Evolutionary conservation across 2,329 filamentous ascomycete genomes (phyloP).

Genomic region (Apiospora pterosperma): DNA sequence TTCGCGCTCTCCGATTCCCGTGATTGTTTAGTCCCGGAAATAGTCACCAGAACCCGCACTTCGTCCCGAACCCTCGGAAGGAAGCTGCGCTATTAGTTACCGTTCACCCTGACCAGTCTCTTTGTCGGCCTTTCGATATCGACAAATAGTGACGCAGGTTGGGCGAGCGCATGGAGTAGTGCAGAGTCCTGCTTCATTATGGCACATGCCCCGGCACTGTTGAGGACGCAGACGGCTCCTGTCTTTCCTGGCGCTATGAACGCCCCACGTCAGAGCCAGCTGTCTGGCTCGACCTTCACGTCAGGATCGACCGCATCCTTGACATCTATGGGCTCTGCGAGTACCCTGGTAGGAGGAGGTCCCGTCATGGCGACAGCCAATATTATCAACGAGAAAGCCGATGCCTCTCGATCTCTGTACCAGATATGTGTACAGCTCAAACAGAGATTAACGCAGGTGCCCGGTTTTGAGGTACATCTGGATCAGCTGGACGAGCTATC

Average conservation of each 20-base stretch:
- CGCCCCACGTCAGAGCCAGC: slow-evolving; percentile 56
- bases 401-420: slow-evolving; percentile 87
- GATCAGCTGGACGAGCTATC: slow-evolving; percentile 66
- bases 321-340: slow-evolving; percentile 6
- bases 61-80: neutral
- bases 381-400: slow-evolving; percentile 95
- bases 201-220: slow-evolving; percentile 55
- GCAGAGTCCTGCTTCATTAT: slow-evolving; percentile 31
- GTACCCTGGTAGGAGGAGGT: slow-evolving; percentile 31
- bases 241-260: slow-evolving; percentile 52
- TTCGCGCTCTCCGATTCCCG: neutral
- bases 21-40: neutral
- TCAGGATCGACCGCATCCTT: slow-evolving; percentile 9
- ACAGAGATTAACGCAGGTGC: slow-evolving; percentile 77
- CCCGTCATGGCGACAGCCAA: slow-evolving; percentile 78
- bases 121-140: neutral
- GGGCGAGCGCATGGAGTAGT: slow-evolving; percentile 25
- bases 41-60: neutral
- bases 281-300: slow-evolving; percentile 58
- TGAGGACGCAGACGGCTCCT: slow-evolving; percentile 57
- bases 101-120: neutral
- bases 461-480: slow-evolving; percentile 75
- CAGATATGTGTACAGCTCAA: slow-evolving; percentile 89
- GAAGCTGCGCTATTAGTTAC: neutral
- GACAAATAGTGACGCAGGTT: neutral